Evolutionary conservation across 768 basidiomycete species (phyloP), one percentile per base, ranked within the genome.

Genomic region (Tephrocybe sp.): DNA sequence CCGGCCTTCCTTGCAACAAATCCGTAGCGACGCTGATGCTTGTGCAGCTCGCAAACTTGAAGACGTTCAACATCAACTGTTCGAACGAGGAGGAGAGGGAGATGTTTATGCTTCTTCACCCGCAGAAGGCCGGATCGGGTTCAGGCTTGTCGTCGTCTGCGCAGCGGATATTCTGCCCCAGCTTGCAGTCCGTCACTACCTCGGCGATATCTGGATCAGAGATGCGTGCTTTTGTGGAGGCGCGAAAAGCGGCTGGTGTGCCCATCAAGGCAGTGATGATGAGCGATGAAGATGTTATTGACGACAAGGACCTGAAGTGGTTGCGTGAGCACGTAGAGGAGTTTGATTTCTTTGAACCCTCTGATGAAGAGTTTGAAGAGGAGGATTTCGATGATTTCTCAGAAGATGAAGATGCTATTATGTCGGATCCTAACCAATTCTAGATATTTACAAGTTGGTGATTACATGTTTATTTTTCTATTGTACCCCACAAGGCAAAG

Each of bases 311-410:
- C 11, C 70, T 72, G 54, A 61, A 60, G 35, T 87, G 84, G 85
- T 59, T 87, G 34, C 69, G 63, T 45, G 63, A 63, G 5, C 70
- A 85, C 56, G 44, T 83, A 45, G 74, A 80, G 51, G 66, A 66
- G 30, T 72, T 87, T 13, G 77, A 78, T 10, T 76, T 71, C 54
- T 87, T 83, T 53, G 82, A 81, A 51, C 73, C 79, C 31, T 83
- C 82, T 14, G 68, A 64, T 11, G 63, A 65, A 0, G 61, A 62
- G 2, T 60, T 58, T 40, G 54, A 56, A n/a, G n/a, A n/a, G n/a
- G n/a, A n/a, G n/a, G n/a, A n/a, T n/a, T n/a, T n/a, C n/a, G n/a
- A n/a, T n/a, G n/a, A n/a, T n/a, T n/a, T n/a, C n/a, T n/a, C n/a
- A n/a, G n/a, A n/a, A n/a, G 60, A 60, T n/a, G 52, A 62, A 3